These are phyloP conservation scores for Schwanniomyces occidentalis DNA, from an alignment of 805 yeast genomes.

Conservation along the genomic window DNA sequence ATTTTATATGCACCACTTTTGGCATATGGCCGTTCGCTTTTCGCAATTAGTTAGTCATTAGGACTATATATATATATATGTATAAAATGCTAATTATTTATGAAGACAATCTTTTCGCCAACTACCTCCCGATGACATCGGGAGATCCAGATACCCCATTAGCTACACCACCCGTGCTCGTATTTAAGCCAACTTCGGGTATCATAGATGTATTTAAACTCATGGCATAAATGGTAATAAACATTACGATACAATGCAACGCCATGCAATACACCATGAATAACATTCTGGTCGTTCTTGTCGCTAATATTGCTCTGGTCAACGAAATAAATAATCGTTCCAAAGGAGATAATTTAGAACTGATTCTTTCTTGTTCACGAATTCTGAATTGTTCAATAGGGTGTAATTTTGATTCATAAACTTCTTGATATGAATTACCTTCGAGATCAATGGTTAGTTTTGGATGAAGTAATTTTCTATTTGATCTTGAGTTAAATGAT, in stretches of 20 bases:
- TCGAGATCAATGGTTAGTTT: constrained; percentile 51
- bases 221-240: constrained; percentile 57
- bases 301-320: constrained; percentile 74
- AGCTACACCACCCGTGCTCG: constrained; percentile 43
- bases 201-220: constrained; percentile 45
- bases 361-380: constrained; percentile 73
- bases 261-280: constrained; percentile 74
- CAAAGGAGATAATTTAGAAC: constrained; percentile 68
- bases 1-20: too few species aligned
- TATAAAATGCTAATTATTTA: too few species aligned
- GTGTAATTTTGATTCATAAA: constrained; percentile 75
- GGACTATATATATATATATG: too few species aligned
- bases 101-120: too few species aligned
- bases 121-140: too few species aligned
- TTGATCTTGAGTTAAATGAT: constrained; percentile 12
- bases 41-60: too few species aligned
- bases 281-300: constrained; percentile 66
- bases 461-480: constrained; percentile 26
- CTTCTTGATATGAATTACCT: constrained; percentile 53
- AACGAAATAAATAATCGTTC: constrained; percentile 76
- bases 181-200: constrained; percentile 45
- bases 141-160: constrained; percentile 12
- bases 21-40: too few species aligned
- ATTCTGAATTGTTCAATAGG: constrained; percentile 83
- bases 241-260: constrained; percentile 71